phyloP scores from a whole-genome alignment of 805 yeast species.

The Sugiyamaella qingdaonensis region DNA sequence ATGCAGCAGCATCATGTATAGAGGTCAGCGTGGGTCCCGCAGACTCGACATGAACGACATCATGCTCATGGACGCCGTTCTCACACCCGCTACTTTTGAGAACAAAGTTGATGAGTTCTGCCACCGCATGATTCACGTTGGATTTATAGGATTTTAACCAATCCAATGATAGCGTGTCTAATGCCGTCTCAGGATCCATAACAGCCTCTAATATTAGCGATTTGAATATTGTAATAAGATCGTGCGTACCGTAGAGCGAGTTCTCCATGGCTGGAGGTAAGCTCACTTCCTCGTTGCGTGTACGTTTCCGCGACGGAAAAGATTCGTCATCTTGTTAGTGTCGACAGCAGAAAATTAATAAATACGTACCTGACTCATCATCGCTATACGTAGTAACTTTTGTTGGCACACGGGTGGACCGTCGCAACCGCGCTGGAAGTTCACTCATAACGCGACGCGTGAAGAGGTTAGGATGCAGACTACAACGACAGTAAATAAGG shows the following conservation, averaged over 20 bases:
- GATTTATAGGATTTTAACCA: constrained; percentile 54
- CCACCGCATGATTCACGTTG: constrained; percentile 47
- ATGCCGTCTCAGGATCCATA: constrained; percentile 44
- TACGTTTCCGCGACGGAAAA: neutral
- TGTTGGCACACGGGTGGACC: neutral
- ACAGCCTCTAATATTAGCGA: constrained; percentile 40
- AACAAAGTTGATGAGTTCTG: constrained; percentile 62
- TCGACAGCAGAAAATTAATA: neutral
- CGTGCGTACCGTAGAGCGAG: constrained; percentile 9
- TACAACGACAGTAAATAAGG: no score
- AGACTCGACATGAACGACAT: constrained; percentile 62
- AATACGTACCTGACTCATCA: neutral
- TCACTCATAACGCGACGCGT: neutral
- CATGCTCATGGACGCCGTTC: constrained; percentile 66
- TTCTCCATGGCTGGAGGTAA: constrained; percentile 11
- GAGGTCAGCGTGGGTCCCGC: constrained; percentile 73
- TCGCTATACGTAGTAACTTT: neutral
- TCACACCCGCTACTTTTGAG: constrained; percentile 70
- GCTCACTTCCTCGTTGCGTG: neutral
- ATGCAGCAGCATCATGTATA: constrained; percentile 54
- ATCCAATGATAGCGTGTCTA: constrained; percentile 48
- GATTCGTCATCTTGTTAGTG: neutral
- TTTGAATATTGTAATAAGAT: neutral
- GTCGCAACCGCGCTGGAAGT: neutral
- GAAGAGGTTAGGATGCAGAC: neutral